These are phyloP conservation scores for Stagonosporopsis chrysanthemi DNA, from an alignment of 2,329 filamentous ascomycete genomes.

Conservation along the genomic window DNA sequence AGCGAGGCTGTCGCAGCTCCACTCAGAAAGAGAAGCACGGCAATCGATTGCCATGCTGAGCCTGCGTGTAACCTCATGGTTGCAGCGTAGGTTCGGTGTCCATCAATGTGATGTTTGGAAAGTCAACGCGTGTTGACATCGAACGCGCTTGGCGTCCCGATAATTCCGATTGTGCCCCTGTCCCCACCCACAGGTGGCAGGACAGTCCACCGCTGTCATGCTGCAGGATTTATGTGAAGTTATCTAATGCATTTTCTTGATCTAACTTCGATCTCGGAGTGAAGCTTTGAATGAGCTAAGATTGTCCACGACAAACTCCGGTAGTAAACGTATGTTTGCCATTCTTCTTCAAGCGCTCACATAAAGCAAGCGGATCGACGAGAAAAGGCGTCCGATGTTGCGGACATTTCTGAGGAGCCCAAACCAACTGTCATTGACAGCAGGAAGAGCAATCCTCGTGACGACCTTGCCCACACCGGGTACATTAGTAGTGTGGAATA, in stretches of 20 bases:
- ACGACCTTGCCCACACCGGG: conserved; percentile 39
- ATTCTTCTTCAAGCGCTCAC: conserved; percentile 45
- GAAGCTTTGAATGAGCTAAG: too few relatives aligned
- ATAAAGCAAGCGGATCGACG: conserved; percentile 41
- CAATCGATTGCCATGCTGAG: conserved; percentile 35
- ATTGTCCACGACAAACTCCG: not conserved
- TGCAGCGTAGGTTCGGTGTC: conserved; percentile 13
- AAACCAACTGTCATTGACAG: conserved; percentile 11
- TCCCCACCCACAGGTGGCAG: conserved; percentile 7
- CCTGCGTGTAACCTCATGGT: conserved; percentile 39
- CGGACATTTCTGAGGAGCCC: conserved; percentile 21
- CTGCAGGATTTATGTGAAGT: too few relatives aligned
- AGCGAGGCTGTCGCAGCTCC: conserved; percentile 69
- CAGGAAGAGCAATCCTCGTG: conserved; percentile 1
- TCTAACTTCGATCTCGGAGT: not conserved
- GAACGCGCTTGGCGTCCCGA: conserved; percentile 15
- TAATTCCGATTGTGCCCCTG: conserved; percentile 14
- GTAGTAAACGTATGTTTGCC: not conserved
- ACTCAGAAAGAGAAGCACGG: conserved; percentile 37
- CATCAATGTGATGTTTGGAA: conserved; percentile 26
- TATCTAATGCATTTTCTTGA: too few relatives aligned
- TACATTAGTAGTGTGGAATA: conserved; percentile 21
- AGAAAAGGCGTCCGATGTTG: conserved; percentile 45
- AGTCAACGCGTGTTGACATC: conserved; percentile 21
- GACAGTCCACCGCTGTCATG: not conserved